Evolutionary conservation across 345 rosid species (phyloP).

Genomic region (Cardamine resedifolia): DNA sequence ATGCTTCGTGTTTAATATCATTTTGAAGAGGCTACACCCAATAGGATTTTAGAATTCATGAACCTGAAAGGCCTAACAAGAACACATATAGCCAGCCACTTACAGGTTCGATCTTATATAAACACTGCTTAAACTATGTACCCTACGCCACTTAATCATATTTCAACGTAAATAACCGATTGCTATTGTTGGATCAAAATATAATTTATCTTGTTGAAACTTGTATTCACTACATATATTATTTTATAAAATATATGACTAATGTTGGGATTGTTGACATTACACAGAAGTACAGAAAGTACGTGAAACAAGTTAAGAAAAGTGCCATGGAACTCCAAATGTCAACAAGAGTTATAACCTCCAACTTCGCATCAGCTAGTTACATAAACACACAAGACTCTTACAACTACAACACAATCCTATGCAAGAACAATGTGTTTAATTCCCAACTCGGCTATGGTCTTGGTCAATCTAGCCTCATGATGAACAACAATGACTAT

Average conservation of each 20-base stretch:
- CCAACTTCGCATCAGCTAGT: constrained; percentile 32
- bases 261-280: constrained; percentile 6
- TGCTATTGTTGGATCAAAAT: background rate
- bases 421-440: background rate
- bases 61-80: constrained; percentile 50
- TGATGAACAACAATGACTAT: background rate
- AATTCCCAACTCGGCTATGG: background rate
- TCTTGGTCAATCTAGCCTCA: constrained; percentile 11
- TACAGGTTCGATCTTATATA: constrained; percentile 54
- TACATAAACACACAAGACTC: background rate
- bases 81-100: constrained; percentile 62
- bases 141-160: background rate
- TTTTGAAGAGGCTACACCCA: constrained; percentile 61
- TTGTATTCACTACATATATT: background rate
- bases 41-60: constrained; percentile 61
- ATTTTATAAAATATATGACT: background rate
- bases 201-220: background rate
- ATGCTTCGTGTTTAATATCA: constrained; percentile 12
- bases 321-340: background rate
- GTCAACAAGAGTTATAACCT: constrained; percentile 1
- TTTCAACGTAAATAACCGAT: background rate
- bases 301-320: constrained; percentile 40
- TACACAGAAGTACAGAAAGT: constrained; percentile 55
- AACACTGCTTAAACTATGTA: background rate
- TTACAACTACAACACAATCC: background rate